These are phyloP conservation scores for Ramularia endophylla DNA, from an alignment of 2,329 filamentous ascomycete genomes.

Conservation along the genomic window DNA sequence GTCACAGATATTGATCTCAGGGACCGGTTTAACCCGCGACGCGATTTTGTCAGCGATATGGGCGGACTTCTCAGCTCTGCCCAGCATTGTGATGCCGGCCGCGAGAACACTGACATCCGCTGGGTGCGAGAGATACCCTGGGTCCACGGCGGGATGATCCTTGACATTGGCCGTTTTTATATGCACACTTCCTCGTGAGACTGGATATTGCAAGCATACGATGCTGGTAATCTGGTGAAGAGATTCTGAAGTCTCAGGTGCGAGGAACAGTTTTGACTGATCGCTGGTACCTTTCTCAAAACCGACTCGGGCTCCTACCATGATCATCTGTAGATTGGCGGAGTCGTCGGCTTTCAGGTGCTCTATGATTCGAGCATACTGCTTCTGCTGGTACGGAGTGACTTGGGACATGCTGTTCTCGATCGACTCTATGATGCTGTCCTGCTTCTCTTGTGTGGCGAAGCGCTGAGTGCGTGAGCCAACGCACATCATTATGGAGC, in stretches of 20 bases:
- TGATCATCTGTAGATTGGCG: slow-evolving; percentile 34
- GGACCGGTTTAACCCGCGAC: slow-evolving; percentile 28
- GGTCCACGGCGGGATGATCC: slow-evolving; percentile 22
- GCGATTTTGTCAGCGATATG: slow-evolving; percentile 38
- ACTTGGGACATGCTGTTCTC: slow-evolving; percentile 21
- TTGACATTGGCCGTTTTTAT: slow-evolving; percentile 17
- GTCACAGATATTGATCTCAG: slow-evolving; percentile 19
- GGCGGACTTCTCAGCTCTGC: slow-evolving; percentile 39
- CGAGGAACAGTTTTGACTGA: slow-evolving; percentile 24
- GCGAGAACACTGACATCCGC: slow-evolving; percentile 40
- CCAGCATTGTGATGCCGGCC: slow-evolving; percentile 34
- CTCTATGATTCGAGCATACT: slow-evolving; percentile 30
- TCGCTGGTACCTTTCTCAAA: slow-evolving; percentile 24
- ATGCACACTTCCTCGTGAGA: slow-evolving; percentile 23
- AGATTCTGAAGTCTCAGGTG: slow-evolving; percentile 16
- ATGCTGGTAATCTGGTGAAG: slow-evolving; percentile 20
- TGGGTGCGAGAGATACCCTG: slow-evolving; percentile 35
- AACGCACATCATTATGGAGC: too few species aligned
- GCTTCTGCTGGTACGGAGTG: slow-evolving; percentile 31
- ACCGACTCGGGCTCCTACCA: slow-evolving; percentile 29
- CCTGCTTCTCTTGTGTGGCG: slow-evolving; percentile 29
- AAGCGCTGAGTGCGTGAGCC: too few species aligned
- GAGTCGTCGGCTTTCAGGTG: slow-evolving; percentile 32
- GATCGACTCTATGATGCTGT: slow-evolving; percentile 28
- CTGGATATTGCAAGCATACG: slow-evolving; percentile 20